phyloP scores from a whole-genome alignment of 1,139 yeast species.

The Candida dubliniensis region DNA sequence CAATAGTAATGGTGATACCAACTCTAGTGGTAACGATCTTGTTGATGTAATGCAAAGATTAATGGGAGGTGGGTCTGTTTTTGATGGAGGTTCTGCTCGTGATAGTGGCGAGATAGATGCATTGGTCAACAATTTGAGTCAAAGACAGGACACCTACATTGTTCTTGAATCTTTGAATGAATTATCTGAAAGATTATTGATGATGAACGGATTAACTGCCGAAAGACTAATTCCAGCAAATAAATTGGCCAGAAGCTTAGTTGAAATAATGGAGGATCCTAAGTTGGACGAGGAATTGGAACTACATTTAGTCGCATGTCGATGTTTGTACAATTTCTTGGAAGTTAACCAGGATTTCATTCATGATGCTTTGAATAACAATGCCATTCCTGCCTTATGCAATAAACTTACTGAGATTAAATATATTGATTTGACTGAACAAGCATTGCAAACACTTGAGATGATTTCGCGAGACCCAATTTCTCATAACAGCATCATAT shows the following conservation, averaged over 20 bases:
- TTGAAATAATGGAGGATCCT: conserved; percentile 61
- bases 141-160: conserved; percentile 47
- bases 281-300: conserved; percentile 67
- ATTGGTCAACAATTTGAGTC: conserved; percentile 42
- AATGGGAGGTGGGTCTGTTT: conserved; percentile 37
- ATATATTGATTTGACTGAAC: conserved; percentile 91
- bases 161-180: conserved; percentile 62
- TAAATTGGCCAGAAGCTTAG: conserved; percentile 54
- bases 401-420: conserved; percentile 70
- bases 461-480: conserved; percentile 61
- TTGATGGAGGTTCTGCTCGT: conserved; percentile 27
- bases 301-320: conserved; percentile 76
- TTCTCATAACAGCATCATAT: conserved; percentile 47
- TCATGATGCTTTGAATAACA: conserved; percentile 61
- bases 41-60: conserved; percentile 39
- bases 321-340: conserved; percentile 78
- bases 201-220: conserved; percentile 66
- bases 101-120: conserved; percentile 35
- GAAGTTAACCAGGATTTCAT: conserved; percentile 75
- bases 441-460: conserved; percentile 77
- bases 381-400: conserved; percentile 68
- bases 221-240: conserved; percentile 67
- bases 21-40: conserved; percentile 21
- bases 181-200: conserved; percentile 58
- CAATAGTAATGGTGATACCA: background rate